A percentile compares a stretch with the other conserved stretches of the same genome.
These are phyloP conservation scores for Pisolithus thermaeus DNA, from an alignment of 1,284 basidiomycete species.

Conservation along the genomic window DNA sequence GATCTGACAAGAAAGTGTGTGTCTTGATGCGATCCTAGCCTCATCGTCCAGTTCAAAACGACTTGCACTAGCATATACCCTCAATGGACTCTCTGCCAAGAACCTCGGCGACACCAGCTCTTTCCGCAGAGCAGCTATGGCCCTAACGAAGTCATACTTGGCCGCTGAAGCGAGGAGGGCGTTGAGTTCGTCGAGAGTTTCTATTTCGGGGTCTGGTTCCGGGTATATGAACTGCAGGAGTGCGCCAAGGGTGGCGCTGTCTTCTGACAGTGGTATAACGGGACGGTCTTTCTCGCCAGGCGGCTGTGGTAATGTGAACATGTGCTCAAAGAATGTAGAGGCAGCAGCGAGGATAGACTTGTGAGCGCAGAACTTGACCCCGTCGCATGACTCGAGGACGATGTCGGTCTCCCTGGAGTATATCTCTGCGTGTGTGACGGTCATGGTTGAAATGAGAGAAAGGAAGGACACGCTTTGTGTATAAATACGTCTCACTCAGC, in stretches of 20 bases:
- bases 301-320: constrained; percentile 63
- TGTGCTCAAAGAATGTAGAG: constrained; percentile 62
- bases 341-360: constrained; percentile 52
- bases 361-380: constrained; percentile 55
- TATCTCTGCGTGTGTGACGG: constrained; percentile 27
- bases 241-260: constrained; percentile 36
- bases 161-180: constrained; percentile 47
- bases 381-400: constrained; percentile 44
- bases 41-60: constrained; percentile 58
- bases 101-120: constrained; percentile 48
- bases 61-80: constrained; percentile 66
- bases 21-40: constrained; percentile 44
- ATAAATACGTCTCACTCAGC: neutral
- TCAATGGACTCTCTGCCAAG: constrained; percentile 42
- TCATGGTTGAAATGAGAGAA: constrained; percentile 19
- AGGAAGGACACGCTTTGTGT: neutral
- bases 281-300: constrained; percentile 30
- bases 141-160: constrained; percentile 58
- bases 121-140: constrained; percentile 42
- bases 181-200: constrained; percentile 47
- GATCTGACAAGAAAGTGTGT: constrained; percentile 51
- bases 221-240: constrained; percentile 56
- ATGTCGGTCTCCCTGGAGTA: constrained; percentile 48
- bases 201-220: constrained; percentile 38
- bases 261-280: constrained; percentile 52